Base-by-base conservation (phyloP, 768 basidiomycete genomes). In the Thelephora ganbajun region DNA sequence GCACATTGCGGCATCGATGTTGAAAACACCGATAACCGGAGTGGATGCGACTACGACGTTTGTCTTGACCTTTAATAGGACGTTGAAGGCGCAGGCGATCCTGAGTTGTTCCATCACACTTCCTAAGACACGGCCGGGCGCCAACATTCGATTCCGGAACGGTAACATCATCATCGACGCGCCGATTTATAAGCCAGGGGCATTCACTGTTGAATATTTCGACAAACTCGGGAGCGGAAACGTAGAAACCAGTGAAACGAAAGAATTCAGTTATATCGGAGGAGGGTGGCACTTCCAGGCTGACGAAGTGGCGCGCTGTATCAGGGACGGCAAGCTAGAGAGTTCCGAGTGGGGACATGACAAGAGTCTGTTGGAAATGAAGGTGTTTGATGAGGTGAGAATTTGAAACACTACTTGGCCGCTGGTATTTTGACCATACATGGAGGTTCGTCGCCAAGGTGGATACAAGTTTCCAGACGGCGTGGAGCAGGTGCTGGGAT, bases 241-340 rank as follows among this genome's bases (percentile, higher is more conserved):
- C 14, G 59, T 71, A 33, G 66, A 66, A 30, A 67, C 67, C 44
- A 80, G 84, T 57, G 83, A 85, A 58, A 77, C 69, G 42, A 70
- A 63, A 49, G 61, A 56, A 22, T 77, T 82, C 51, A 68, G 76
- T 36, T 80, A 80, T 56, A 60, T 57, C 26, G 86, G 85, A 9
- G 68, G 66, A 33, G 90, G 88, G 6, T 86, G 76, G 82, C 76
- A 87, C 61, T 93, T 80, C 62, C 76, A 92, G 62, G 88, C 89
- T 2, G 90, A 93, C 56, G 88, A 92, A 50, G 87, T 89, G 11
- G 89, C 85, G 14, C 64, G 85, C 43, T 86, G 83, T 57, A 66
- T 89, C 18, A 63, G 77, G 35, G 80, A 81, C 46, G 82, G 82
- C 2, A 85, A 81, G 68, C 64, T 66, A 20, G 79, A 91, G 63